These are phyloP conservation scores for Ceratobasidium sp. DNA, from an alignment of 1,284 basidiomycete species.

Conservation along the genomic window DNA sequence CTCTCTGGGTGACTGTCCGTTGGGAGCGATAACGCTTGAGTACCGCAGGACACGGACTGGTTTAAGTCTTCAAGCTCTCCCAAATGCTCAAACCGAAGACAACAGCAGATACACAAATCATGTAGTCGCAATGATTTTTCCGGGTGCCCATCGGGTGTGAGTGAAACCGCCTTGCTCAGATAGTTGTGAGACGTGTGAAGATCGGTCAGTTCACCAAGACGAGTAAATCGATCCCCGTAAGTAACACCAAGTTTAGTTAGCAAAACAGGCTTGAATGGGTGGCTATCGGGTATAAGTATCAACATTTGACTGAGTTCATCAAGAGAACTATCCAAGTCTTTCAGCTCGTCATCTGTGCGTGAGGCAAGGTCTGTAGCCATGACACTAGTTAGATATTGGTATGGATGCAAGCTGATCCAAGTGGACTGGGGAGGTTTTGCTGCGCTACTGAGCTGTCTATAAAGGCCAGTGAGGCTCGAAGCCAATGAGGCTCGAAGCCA, in stretches of 20 bases:
- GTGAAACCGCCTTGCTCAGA: neutral
- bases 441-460: too few relatives aligned
- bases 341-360: too few relatives aligned
- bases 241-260: neutral
- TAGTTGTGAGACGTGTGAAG: neutral
- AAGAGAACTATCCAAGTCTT: too few relatives aligned
- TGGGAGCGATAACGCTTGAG: neutral
- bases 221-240: neutral
- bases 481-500: too few relatives aligned
- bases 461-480: too few relatives aligned
- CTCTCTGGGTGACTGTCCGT: neutral
- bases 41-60: neutral
- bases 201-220: neutral
- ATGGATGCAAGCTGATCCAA: too few relatives aligned
- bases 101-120: neutral
- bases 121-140: neutral
- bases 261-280: neutral
- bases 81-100: neutral
- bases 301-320: too few relatives aligned
- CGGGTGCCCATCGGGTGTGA: neutral
- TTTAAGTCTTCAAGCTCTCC: neutral
- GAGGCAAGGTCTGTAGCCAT: too few relatives aligned
- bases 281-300: too few relatives aligned
- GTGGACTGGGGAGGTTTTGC: too few relatives aligned
- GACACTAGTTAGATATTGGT: too few relatives aligned